Percentiles rank a stretch among this genome's conserved stretches.
phyloP scores from a whole-genome alignment of 345 rosid genomes.

The Triadica sebifera region DNA sequence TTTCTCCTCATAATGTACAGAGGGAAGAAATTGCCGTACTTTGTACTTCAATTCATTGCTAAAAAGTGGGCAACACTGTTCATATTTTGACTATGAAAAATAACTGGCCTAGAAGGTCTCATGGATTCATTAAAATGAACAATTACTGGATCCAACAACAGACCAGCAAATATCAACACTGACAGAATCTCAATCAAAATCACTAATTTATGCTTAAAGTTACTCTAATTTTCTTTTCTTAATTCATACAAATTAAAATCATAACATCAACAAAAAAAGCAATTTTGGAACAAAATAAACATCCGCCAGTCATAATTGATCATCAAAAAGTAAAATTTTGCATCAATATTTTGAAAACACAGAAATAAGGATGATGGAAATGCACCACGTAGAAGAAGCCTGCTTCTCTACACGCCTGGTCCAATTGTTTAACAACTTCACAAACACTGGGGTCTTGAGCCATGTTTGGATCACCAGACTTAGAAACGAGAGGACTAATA shows the following conservation, averaged over 20 bases:
- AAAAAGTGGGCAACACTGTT: neutral
- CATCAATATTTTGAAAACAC: neutral
- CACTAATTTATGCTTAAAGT: too few species aligned
- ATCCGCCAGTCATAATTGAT: neutral
- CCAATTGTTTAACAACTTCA: slow-evolving; percentile 57
- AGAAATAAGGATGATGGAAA: neutral
- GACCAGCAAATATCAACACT: neutral
- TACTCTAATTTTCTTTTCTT: too few species aligned
- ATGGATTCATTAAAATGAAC: neutral
- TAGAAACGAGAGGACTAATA: slow-evolving; percentile 53
- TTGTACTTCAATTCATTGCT: neutral
- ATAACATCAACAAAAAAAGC: too few species aligned
- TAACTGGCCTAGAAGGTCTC: neutral
- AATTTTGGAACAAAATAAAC: too few species aligned
- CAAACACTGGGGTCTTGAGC: slow-evolving; percentile 51
- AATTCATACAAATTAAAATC: too few species aligned
- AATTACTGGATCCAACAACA: too few species aligned
- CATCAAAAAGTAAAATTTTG: neutral
- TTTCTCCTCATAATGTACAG: neutral
- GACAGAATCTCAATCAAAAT: neutral
- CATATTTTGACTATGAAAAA: neutral
- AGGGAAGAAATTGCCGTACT: neutral
- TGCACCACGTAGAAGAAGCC: slow-evolving; percentile 92
- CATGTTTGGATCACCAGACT: slow-evolving; percentile 61
- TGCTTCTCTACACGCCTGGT: slow-evolving; percentile 77